Percentiles rank a stretch among this genome's conserved stretches.
Evolutionary conservation across 2,329 filamentous ascomycete species (phyloP).

Genomic region (Trichoderma brevicompactum): DNA sequence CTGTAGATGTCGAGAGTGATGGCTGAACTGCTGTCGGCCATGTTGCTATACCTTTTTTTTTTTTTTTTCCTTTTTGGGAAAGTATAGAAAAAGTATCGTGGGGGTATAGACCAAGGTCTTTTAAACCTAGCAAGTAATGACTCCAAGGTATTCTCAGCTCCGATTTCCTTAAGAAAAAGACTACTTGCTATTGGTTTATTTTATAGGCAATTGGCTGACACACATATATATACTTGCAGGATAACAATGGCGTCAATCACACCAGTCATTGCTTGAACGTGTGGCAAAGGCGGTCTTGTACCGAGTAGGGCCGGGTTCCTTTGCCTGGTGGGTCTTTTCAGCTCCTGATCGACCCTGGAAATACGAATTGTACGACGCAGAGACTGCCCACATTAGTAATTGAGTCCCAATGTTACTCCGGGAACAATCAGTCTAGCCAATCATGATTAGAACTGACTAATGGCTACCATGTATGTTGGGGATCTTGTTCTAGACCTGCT

Average conservation of each 20-base stretch:
- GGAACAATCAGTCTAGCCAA: background rate
- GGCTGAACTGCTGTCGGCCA: background rate
- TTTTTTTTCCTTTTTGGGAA: no score
- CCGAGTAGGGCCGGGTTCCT: no score
- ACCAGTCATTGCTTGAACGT: background rate
- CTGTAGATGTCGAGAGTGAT: constrained; percentile 1
- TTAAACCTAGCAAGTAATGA: background rate
- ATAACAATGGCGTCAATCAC: constrained; percentile 5
- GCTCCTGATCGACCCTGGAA: background rate
- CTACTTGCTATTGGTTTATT: no score
- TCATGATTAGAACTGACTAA: constrained; percentile 8
- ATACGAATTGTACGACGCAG: constrained; percentile 1
- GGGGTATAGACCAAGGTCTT: background rate
- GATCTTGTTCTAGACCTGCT: constrained; percentile 16
- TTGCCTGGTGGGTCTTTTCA: background rate
- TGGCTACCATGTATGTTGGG: background rate
- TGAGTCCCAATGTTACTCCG: background rate
- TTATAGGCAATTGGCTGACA: background rate
- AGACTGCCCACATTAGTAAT: constrained; percentile 13
- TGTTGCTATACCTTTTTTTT: background rate
- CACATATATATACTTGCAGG: background rate
- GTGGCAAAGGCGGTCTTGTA: no score
- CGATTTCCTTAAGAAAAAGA: background rate
- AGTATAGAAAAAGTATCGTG: background rate
- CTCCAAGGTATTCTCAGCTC: background rate